These are phyloP conservation scores for Sequoiadendron giganteum DNA, from an alignment of 75 land plant species.

Conservation along the genomic window DNA sequence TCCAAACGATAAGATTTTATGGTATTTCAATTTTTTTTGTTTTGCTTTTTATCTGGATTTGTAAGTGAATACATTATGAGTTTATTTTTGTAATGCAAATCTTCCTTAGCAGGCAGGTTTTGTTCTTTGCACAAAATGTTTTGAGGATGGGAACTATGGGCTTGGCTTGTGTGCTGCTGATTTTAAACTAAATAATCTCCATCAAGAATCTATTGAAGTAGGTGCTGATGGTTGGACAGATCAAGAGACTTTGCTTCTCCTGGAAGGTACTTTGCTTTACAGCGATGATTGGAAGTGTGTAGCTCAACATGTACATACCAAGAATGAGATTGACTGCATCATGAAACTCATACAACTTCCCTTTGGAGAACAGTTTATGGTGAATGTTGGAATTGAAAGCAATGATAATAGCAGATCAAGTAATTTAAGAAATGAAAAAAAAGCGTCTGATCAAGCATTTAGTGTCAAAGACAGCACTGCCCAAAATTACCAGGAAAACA, in stretches of 20 bases:
- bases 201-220: background rate
- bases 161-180: constrained; percentile 43
- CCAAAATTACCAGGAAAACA: constrained; percentile 18
- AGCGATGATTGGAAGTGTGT: constrained; percentile 89
- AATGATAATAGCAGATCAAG: background rate
- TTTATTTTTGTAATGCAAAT: background rate
- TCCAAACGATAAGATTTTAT: background rate
- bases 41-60: background rate
- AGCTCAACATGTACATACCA: constrained; percentile 65
- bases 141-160: constrained; percentile 37
- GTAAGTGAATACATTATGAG: background rate
- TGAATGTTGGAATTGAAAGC: constrained; percentile 20
- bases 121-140: constrained; percentile 62
- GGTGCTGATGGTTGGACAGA: constrained; percentile 64
- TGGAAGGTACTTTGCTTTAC: constrained; percentile 74
- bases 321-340: constrained; percentile 70
- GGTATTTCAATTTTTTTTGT: background rate
- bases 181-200: constrained; percentile 18
- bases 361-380: constrained; percentile 72
- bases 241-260: constrained; percentile 72
- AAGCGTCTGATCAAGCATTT: constrained; percentile 7
- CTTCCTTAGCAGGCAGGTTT: constrained; percentile 37
- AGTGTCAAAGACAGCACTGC: constrained; percentile 23
- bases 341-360: constrained; percentile 80
- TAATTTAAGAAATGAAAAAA: constrained; percentile 13